Evolutionary conservation across 2,329 filamentous ascomycete genomes (phyloP).

Genomic region (Colletotrichum siamense): DNA sequence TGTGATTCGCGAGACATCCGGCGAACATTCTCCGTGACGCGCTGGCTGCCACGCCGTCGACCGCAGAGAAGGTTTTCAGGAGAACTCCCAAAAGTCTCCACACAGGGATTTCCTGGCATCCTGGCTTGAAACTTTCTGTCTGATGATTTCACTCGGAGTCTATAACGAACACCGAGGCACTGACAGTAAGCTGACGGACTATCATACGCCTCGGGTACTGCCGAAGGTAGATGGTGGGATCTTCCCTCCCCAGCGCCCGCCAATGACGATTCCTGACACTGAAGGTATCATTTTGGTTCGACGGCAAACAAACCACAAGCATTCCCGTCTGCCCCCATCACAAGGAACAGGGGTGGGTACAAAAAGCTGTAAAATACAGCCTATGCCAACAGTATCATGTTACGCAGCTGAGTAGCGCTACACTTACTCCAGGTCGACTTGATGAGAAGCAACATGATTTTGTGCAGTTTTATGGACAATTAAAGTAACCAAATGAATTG

Average conservation of each 20-base stretch:
- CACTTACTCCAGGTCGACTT: background rate
- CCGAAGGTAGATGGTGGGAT: background rate
- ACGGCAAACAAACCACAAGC: background rate
- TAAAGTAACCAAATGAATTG: fast-evolving
- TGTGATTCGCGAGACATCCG: constrained; percentile 19
- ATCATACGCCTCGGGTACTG: background rate
- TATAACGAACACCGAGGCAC: background rate
- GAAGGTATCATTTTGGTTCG: background rate
- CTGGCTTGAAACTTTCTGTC: background rate
- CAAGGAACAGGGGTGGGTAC: background rate
- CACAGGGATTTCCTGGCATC: constrained; percentile 50
- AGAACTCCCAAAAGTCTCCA: constrained; percentile 45
- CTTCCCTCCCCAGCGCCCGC: background rate
- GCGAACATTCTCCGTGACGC: constrained; percentile 45
- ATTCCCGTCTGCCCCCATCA: background rate
- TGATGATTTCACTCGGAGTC: background rate
- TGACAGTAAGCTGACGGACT: background rate
- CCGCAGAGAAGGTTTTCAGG: constrained; percentile 47
- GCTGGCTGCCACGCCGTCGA: constrained; percentile 47
- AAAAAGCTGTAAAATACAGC: background rate
- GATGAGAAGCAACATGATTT: too few species aligned
- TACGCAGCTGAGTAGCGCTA: background rate
- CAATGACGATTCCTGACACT: background rate
- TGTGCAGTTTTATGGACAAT: too few species aligned
- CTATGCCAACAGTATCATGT: background rate